Conservation (phyloP, 2,329 filamentous ascomycete species). For the Tolypocladium tropicale region DNA sequence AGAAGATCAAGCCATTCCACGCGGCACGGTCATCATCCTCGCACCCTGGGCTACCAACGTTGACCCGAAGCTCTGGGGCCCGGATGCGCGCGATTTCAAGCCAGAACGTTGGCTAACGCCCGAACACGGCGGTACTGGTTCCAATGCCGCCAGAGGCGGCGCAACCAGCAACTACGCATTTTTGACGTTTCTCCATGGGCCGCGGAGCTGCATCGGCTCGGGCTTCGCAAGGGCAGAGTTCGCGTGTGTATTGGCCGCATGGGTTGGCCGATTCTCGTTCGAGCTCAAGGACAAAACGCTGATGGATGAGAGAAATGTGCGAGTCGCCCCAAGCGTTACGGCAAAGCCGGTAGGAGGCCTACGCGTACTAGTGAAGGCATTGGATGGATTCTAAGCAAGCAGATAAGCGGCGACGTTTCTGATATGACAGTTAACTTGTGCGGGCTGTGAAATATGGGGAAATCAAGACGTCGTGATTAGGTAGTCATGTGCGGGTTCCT, state of each 20-base stretch:
- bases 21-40: neutral
- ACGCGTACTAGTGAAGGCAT: no score
- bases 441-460: no score
- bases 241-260: neutral
- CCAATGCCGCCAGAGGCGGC: no score
- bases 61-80: neutral
- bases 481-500: no score
- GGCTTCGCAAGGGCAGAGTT: neutral
- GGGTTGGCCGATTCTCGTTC: slow-evolving; percentile 24
- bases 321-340: no score
- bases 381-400: no score
- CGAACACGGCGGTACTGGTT: neutral
- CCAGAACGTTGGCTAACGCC: neutral
- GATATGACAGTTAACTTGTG: no score
- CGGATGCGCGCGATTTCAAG: neutral
- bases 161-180: neutral
- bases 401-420: no score
- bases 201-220: neutral
- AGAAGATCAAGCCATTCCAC: neutral
- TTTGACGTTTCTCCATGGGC: neutral
- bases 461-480: no score
- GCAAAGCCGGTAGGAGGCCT: no score
- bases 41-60: neutral
- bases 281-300: slow-evolving; percentile 44
- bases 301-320: slow-evolving; percentile 53